Evolutionary conservation across 345 rosid species (phyloP).

Genomic region (Citrus reticulata): DNA sequence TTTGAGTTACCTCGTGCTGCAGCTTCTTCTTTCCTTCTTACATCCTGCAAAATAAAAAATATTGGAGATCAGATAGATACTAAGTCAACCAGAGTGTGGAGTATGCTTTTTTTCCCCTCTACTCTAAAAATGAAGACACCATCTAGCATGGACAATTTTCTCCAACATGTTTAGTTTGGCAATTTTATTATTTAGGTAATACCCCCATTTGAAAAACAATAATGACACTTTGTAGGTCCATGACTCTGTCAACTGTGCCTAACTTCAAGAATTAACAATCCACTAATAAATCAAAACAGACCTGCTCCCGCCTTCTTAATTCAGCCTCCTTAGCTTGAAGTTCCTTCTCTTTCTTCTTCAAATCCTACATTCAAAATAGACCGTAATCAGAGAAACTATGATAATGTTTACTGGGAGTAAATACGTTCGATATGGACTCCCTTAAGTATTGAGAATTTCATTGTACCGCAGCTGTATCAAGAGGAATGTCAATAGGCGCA

Average conservation of each 20-base stretch:
- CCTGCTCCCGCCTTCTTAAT: constrained; percentile 87
- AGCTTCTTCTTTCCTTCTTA: constrained; percentile 90
- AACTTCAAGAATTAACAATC: not conserved
- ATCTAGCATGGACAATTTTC: not conserved
- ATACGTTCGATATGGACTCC: constrained; percentile 4
- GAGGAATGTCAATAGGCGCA: constrained; percentile 89
- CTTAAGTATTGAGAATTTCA: constrained; percentile 27
- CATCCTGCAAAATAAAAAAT: constrained; percentile 48
- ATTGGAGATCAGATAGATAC: constrained; percentile 5
- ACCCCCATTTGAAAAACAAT: not conserved
- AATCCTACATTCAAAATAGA: constrained; percentile 48
- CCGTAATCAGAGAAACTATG: constrained; percentile 12
- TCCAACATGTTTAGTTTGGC: not conserved
- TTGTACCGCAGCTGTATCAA: constrained; percentile 48
- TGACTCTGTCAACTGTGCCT: not conserved
- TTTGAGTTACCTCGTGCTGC: constrained; percentile 70
- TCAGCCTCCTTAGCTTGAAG: constrained; percentile 98
- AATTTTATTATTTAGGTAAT: not conserved
- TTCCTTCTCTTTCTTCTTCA: constrained; percentile 86
- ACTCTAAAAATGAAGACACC: not conserved
- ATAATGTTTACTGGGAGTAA: constrained; percentile 4
- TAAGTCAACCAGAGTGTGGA: not conserved
- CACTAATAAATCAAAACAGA: constrained; percentile 17
- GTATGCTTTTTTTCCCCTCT: not conserved
- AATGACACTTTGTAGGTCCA: not conserved